A percentile compares a stretch with the other conserved stretches of the same genome.
Conservation (phyloP, 495 filamentous ascomycete genomes). For the Aspergillus olivimuriae region DNA sequence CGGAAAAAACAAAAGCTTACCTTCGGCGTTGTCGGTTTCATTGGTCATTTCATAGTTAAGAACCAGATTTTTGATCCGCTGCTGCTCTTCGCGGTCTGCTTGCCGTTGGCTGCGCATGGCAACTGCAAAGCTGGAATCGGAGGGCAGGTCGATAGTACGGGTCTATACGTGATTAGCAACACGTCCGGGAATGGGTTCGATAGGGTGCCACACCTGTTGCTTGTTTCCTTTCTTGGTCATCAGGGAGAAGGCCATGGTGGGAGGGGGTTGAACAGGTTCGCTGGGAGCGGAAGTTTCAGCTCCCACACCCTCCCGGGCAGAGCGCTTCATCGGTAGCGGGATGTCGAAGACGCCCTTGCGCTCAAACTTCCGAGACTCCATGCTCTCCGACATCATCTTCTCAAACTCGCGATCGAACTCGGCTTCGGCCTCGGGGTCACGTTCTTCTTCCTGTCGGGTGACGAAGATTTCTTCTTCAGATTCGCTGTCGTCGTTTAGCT, state of each 20-base stretch:
- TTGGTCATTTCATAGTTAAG: conserved; percentile 90
- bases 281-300: conserved; percentile 13
- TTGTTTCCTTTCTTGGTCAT: conserved; percentile 95
- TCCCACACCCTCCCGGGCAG: conserved; percentile 49
- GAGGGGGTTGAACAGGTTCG: too few species aligned
- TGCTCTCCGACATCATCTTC: conserved; percentile 96
- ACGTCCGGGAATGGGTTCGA: not conserved
- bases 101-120: conserved; percentile 94
- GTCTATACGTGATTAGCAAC: conserved; percentile 48
- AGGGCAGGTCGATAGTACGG: conserved; percentile 87
- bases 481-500: conserved; percentile 41
- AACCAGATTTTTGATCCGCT: conserved; percentile 95
- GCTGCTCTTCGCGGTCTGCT: conserved; percentile 91
- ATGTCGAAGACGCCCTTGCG: conserved; percentile 92
- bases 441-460: conserved; percentile 78
- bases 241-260: conserved; percentile 89
- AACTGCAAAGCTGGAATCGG: conserved; percentile 88
- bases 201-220: conserved; percentile 63
- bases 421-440: conserved; percentile 89
- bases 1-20: too few species aligned
- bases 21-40: conserved; percentile 68
- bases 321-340: conserved; percentile 79
- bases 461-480: conserved; percentile 85
- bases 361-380: conserved; percentile 90
- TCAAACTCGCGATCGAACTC: conserved; percentile 98